phyloP scores from a whole-genome alignment of 1,284 basidiomycete genomes.

The Rhodotorula sp. region DNA sequence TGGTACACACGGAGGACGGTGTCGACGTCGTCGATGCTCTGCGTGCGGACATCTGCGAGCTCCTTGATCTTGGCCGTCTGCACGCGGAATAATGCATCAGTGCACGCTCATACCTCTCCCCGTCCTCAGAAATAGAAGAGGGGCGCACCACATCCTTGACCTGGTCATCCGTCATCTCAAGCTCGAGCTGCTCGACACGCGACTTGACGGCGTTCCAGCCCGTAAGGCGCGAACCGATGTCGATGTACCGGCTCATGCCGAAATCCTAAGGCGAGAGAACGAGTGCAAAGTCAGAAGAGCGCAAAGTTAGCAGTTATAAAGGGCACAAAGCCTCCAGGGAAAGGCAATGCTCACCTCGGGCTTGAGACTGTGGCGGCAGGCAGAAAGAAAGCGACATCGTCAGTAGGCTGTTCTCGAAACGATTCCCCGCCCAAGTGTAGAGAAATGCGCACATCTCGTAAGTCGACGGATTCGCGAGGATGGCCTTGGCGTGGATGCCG shows the following conservation, averaged over 20 bases:
- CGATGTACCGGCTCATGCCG: constrained; percentile 95
- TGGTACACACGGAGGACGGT: constrained; percentile 82
- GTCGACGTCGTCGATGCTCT: constrained; percentile 99
- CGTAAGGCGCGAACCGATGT: constrained; percentile 70
- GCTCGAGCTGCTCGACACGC: constrained; percentile 74
- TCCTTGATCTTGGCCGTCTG: constrained; percentile 63
- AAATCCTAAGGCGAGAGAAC: constrained; percentile 64
- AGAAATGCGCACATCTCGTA: constrained; percentile 70
- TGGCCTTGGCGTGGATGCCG: constrained; percentile 99
- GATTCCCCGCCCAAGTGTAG: too few relatives aligned
- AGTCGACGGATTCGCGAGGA: constrained; percentile 98
- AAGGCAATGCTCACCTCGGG: constrained; percentile 58
- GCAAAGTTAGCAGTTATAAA: too few relatives aligned
- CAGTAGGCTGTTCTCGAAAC: neutral
- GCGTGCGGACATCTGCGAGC: constrained; percentile 92
- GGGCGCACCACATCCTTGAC: constrained; percentile 79
- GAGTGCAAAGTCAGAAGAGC: constrained; percentile 37
- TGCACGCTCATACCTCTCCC: too few relatives aligned
- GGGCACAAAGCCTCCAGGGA: too few relatives aligned
- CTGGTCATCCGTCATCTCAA: constrained; percentile 55
- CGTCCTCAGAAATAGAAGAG: too few relatives aligned
- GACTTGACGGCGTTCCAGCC: constrained; percentile 74
- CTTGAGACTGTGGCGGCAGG: constrained; percentile 57
- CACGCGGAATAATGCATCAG: too few relatives aligned
- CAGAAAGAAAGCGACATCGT: constrained; percentile 33